These are phyloP conservation scores for Mycena citricolor DNA, from an alignment of 1,284 basidiomycete species.

Conservation along the genomic window DNA sequence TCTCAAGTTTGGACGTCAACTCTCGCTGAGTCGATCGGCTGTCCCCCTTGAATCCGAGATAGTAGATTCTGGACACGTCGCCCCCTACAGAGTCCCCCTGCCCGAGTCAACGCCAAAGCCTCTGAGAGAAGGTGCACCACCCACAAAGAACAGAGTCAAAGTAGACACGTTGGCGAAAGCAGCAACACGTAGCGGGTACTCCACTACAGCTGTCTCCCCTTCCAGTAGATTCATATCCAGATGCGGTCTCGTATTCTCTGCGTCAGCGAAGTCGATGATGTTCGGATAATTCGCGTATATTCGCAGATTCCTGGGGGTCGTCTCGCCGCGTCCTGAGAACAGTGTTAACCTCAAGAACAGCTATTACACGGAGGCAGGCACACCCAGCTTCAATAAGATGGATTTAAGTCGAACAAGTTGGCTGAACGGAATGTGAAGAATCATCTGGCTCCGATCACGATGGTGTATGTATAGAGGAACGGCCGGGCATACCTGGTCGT, in stretches of 20 bases:
- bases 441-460: no score
- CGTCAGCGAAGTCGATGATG: constrained; percentile 76
- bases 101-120: constrained; percentile 5
- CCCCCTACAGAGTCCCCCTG: constrained; percentile 68
- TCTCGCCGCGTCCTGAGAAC: constrained; percentile 62
- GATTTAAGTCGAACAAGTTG: constrained; percentile 71
- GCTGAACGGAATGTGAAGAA: constrained; percentile 78
- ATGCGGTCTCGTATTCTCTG: constrained; percentile 64
- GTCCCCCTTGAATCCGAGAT: constrained; percentile 81
- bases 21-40: constrained; percentile 56
- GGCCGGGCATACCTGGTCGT: constrained; percentile 69
- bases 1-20: constrained; percentile 58
- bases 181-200: constrained; percentile 75
- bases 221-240: constrained; percentile 70
- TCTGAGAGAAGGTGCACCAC: constrained; percentile 31
- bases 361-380: no score
- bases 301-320: constrained; percentile 62
- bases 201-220: constrained; percentile 62
- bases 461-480: constrained; percentile 7
- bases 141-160: constrained; percentile 76
- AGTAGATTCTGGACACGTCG: constrained; percentile 67
- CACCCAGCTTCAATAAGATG: constrained; percentile 72
- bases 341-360: constrained; percentile 12
- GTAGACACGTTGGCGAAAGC: constrained; percentile 74
- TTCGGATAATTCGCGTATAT: constrained; percentile 69